Percentiles rank a stretch among this genome's conserved stretches.
Evolutionary conservation across 1,284 basidiomycete species (phyloP).

Genomic region (Meripilus lineatus): DNA sequence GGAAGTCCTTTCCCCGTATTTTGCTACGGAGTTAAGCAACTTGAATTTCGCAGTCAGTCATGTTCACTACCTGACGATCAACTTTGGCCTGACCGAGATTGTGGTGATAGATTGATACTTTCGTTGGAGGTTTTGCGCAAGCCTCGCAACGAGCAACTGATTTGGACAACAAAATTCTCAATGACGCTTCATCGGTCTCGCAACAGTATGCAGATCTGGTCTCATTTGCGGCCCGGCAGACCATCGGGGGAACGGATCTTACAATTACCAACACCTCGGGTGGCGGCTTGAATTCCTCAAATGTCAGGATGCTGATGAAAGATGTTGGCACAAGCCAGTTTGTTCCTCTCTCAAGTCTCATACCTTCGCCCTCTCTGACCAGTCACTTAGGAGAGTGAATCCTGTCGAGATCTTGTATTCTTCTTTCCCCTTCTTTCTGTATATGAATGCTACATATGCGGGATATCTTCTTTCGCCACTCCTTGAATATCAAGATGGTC

Average conservation of each 20-base stretch:
- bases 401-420: constrained; percentile 43
- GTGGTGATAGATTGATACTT: constrained; percentile 22
- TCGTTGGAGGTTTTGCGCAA: constrained; percentile 17
- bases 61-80: constrained; percentile 14
- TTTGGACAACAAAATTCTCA: constrained; percentile 15
- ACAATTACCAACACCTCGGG: constrained; percentile 21
- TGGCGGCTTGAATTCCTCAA: constrained; percentile 29
- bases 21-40: too few species aligned
- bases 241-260: constrained; percentile 32
- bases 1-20: too few species aligned
- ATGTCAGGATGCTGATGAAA: constrained; percentile 42
- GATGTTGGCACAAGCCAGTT: constrained; percentile 27
- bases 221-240: constrained; percentile 33
- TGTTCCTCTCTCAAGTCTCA: background rate
- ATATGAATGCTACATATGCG: constrained; percentile 36
- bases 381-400: constrained; percentile 29
- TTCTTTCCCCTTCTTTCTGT: constrained; percentile 39
- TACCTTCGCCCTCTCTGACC: background rate
- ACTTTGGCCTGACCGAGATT: constrained; percentile 16
- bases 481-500: constrained; percentile 32
- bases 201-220: constrained; percentile 34
- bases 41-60: too few species aligned
- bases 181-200: constrained; percentile 11
- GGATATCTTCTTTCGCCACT: constrained; percentile 37
- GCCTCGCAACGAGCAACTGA: constrained; percentile 15